These are phyloP conservation scores for Rhizoclosmatium globosum DNA, from an alignment of 192 early-diverging fungal genomes.

Conservation along the genomic window DNA sequence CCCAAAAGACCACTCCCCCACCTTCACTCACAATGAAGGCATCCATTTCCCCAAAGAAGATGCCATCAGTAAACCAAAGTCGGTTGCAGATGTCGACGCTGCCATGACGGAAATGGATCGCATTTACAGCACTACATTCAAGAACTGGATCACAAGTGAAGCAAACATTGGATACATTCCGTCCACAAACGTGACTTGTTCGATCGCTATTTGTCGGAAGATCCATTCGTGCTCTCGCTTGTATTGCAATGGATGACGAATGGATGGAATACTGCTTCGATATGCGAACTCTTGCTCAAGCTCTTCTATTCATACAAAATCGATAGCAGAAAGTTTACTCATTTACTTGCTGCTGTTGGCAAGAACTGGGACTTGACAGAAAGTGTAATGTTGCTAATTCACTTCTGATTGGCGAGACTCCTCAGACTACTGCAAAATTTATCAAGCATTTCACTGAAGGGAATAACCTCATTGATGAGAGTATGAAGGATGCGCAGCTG, in stretches of 20 bases:
- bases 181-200: conserved; percentile 35
- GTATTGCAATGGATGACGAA: conserved; percentile 39
- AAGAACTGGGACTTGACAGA: conserved; percentile 20
- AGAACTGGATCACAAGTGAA: conserved; percentile 40
- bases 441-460: conserved; percentile 31
- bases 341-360: conserved; percentile 11
- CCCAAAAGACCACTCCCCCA: no score
- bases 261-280: conserved; percentile 28
- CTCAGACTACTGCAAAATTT: conserved; percentile 24
- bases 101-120: conserved; percentile 47
- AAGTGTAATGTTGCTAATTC: conserved; percentile 37
- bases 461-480: neutral
- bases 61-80: neutral
- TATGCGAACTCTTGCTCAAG: conserved; percentile 46
- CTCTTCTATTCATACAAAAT: conserved; percentile 38
- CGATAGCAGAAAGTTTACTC: conserved; percentile 17
- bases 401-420: conserved; percentile 42
- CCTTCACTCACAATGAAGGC: no score
- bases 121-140: conserved; percentile 37
- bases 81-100: conserved; percentile 32
- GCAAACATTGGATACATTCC: conserved; percentile 44
- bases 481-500: neutral
- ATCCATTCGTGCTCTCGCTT: conserved; percentile 13
- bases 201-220: conserved; percentile 11
- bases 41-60: no score